A percentile compares a stretch with the other conserved stretches of the same genome.
These are phyloP conservation scores for Austroboletus festivus DNA, from an alignment of 768 basidiomycete genomes.

Conservation along the genomic window DNA sequence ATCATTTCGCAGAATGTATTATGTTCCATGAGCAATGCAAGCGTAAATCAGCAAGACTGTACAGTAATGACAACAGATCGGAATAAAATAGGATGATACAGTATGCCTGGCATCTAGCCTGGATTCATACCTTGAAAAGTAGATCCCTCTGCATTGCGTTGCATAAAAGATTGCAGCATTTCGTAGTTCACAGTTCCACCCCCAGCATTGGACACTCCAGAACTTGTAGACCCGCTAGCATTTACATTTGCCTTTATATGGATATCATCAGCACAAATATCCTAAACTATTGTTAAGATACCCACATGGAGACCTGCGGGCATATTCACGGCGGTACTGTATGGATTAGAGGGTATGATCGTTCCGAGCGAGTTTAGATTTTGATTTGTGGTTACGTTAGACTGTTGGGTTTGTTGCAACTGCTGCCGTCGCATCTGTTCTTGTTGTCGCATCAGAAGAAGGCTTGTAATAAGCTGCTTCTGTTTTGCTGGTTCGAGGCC, in stretches of 20 bases:
- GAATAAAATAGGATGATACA: not conserved
- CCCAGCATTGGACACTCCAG: conserved; percentile 23
- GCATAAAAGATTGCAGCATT: conserved; percentile 48
- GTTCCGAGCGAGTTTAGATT: conserved; percentile 15
- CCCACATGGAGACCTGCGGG: conserved; percentile 21
- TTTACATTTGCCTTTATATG: conserved; percentile 11
- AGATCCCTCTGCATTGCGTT: conserved; percentile 35
- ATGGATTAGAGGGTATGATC: conserved; percentile 5
- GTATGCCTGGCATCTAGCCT: conserved; percentile 8
- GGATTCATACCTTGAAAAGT: conserved; percentile 18
- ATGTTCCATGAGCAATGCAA: conserved; percentile 3
- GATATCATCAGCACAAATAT: not conserved
- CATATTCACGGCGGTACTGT: conserved; percentile 8
- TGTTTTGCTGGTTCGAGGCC: conserved; percentile 24
- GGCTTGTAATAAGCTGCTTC: conserved; percentile 15
- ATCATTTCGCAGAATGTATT: not conserved
- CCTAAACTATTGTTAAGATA: no score
- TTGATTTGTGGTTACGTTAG: conserved; percentile 12
- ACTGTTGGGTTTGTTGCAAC: conserved; percentile 18
- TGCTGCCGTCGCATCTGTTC: conserved; percentile 29
- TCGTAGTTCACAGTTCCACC: conserved; percentile 34
- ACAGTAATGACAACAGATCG: not conserved
- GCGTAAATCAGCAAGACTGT: conserved; percentile 12
- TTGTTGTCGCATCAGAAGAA: conserved; percentile 13
- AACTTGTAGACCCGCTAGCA: conserved; percentile 2